Evolutionary conservation across 2,329 filamentous ascomycete species (phyloP), one percentile per base, ranked within the genome.

Genomic region (Periglandula ipomoeae): DNA sequence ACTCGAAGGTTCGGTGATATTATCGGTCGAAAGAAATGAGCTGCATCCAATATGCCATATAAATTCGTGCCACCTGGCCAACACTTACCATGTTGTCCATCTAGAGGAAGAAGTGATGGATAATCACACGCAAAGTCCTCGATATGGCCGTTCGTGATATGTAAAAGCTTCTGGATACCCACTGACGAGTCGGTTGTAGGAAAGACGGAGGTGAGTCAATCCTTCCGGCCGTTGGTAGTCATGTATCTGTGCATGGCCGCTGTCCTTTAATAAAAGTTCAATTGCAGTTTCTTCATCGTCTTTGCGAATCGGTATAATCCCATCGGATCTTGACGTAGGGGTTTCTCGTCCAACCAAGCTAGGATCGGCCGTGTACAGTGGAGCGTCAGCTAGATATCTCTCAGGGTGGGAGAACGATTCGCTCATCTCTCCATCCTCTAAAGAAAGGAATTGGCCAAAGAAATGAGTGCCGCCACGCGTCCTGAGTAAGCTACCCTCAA

Each of bases 151-250:
- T 61, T 62, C 7, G 65, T 70, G 2, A 54, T 56, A 15, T 64
- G 61, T 1, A 83, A 57, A 3, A 81, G 52, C 15, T 57, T 63
- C 38, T 67, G 62, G 2, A 80, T 46, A 0, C 70, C 74, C 1
- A 60, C 48, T 0, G 66, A 59, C 0, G 75, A 74, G 82, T 58
- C 1, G 57, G 49, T 78, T 82, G 30, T 65, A 63, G 24, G 74
- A 76, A 10, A 84, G 52, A 44, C 72, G 69, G 15, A 84, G 60
- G 53, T 82, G 79, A 0, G 79, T 80, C 41, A 82, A 56, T 3
- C 65, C 65, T 3, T 22, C 15, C 13, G 57, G 52, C 17, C 38
- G 42, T 22, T 55, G 55, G 20, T 58, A 60, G 22, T 50, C 53
- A 5, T 58, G 39, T 11, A 32, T 11, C n/a, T 42, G 15, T 4